phyloP scores from a whole-genome alignment of 495 filamentous ascomycete species.

The Lophium mytilinum region DNA sequence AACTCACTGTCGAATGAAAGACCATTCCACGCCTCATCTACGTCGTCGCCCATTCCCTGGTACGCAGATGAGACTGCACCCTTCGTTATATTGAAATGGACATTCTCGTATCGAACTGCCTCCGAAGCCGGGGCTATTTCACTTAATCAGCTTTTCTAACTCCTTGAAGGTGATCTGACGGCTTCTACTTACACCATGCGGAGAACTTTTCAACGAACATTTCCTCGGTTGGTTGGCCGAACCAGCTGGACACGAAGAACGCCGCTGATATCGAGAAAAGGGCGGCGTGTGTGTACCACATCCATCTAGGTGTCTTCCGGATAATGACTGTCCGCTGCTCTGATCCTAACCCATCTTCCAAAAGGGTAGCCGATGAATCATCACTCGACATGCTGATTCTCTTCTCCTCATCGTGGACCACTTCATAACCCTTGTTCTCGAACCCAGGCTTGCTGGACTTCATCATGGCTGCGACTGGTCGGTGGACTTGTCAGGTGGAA shows the following conservation, averaged over 20 bases:
- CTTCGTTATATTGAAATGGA: background rate
- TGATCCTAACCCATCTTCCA: background rate
- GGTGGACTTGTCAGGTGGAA: background rate
- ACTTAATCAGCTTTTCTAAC: background rate
- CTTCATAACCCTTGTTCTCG: background rate
- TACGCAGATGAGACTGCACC: background rate
- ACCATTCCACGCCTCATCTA: background rate
- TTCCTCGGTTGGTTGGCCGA: background rate
- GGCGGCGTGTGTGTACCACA: constrained; percentile 1
- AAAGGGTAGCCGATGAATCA: background rate
- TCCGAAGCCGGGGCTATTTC: background rate
- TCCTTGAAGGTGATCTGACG: background rate
- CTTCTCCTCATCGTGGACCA: background rate
- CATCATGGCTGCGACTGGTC: background rate
- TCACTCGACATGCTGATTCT: background rate
- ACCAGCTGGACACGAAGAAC: background rate
- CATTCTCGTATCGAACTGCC: background rate
- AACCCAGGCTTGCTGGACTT: background rate
- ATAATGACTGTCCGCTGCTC: background rate
- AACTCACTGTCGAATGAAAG: background rate
- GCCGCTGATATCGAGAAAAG: constrained; percentile 2
- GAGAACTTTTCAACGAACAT: background rate
- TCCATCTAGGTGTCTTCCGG: background rate
- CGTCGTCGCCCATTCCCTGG: background rate
- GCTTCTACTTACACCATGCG: background rate